These are phyloP conservation scores for Leptomonas pyrrhocoris DNA, from an alignment of 208 protist genomes.

Conservation along the genomic window DNA sequence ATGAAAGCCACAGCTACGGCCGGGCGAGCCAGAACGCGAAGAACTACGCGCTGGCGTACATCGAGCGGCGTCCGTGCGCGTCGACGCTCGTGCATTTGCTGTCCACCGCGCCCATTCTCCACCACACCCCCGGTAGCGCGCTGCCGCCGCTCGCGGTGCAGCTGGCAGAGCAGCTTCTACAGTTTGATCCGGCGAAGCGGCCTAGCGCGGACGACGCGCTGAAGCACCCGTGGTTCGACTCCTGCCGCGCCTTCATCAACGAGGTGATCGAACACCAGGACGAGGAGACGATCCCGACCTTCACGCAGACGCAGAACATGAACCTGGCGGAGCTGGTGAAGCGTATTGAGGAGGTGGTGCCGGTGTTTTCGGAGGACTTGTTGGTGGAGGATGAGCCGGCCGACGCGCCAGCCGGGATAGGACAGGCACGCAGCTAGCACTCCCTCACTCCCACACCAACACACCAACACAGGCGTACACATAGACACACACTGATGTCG, in stretches of 20 bases:
- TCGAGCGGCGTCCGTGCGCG: slow-evolving; percentile 59
- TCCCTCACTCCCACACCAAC: neutral
- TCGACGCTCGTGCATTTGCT: slow-evolving; percentile 59
- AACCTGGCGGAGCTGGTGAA: slow-evolving; percentile 54
- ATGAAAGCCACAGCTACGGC: slow-evolving; percentile 81
- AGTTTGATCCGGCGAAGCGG: slow-evolving; percentile 81
- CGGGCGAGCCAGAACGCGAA: slow-evolving; percentile 87
- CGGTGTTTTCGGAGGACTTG: slow-evolving; percentile 83
- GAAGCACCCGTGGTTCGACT: slow-evolving; percentile 84
- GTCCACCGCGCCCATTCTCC: slow-evolving; percentile 55
- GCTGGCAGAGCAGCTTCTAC: slow-evolving; percentile 74
- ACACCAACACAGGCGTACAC: neutral
- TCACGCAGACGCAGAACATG: slow-evolving; percentile 63
- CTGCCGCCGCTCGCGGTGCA: slow-evolving; percentile 57
- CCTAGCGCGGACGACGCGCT: slow-evolving; percentile 84
- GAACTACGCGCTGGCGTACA: slow-evolving; percentile 76
- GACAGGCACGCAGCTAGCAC: neutral
- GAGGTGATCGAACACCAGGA: slow-evolving; percentile 77
- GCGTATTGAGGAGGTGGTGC: slow-evolving; percentile 82
- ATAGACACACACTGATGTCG: neutral
- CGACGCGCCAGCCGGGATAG: neutral
- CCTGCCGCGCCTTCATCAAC: slow-evolving; percentile 78
- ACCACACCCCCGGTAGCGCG: slow-evolving; percentile 30
- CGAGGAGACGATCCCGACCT: slow-evolving; percentile 41
- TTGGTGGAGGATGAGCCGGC: slow-evolving; percentile 60